Percentiles rank a stretch among this genome's conserved stretches.
These are phyloP conservation scores for Ophiostoma populinum DNA, from an alignment of 2,329 filamentous ascomycete species.

Conservation along the genomic window DNA sequence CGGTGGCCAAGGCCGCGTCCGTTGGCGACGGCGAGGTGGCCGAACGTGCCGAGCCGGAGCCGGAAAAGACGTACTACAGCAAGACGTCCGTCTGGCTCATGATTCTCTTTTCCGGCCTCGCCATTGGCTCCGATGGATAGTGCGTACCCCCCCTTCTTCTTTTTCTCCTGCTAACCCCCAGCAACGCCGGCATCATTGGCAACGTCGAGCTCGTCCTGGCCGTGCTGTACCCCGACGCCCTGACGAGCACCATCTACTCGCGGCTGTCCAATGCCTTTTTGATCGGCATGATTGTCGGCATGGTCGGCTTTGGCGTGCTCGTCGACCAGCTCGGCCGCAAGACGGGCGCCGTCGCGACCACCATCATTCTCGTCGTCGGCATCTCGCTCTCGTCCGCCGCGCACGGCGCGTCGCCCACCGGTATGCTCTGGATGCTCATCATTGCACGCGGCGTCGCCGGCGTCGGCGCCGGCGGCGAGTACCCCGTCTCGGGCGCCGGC, in stretches of 20 bases:
- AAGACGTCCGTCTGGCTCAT: conserved; percentile 1
- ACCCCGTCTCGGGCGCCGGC: conserved; percentile 4
- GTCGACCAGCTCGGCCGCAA: conserved; percentile 33
- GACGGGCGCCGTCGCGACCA: conserved; percentile 29
- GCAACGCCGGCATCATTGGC: conserved; percentile 20
- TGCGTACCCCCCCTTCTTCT: background rate
- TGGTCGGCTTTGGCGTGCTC: conserved; percentile 32
- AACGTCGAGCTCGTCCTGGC: conserved; percentile 25
- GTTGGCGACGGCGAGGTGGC: background rate
- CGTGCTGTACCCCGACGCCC: conserved; percentile 23
- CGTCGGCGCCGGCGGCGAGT: conserved; percentile 24
- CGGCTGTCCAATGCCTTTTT: conserved; percentile 37
- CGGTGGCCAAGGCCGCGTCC: background rate
- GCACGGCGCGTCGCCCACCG: conserved; percentile 19
- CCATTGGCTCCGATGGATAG: conserved; percentile 1
- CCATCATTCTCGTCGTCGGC: conserved; percentile 24
- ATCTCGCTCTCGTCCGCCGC: conserved; percentile 28
- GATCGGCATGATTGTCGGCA: conserved; percentile 38
- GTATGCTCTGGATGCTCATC: conserved; percentile 35
- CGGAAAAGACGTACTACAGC: conserved; percentile 1
- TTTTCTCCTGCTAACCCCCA: conserved; percentile 8
- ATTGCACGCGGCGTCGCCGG: conserved; percentile 23
- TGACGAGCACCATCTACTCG: conserved; percentile 27
- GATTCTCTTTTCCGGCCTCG: conserved; percentile 1
- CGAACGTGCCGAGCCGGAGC: background rate